These are phyloP conservation scores for Cocos nucifera DNA, from an alignment of 176 grass and related monocot species.

Conservation along the genomic window DNA sequence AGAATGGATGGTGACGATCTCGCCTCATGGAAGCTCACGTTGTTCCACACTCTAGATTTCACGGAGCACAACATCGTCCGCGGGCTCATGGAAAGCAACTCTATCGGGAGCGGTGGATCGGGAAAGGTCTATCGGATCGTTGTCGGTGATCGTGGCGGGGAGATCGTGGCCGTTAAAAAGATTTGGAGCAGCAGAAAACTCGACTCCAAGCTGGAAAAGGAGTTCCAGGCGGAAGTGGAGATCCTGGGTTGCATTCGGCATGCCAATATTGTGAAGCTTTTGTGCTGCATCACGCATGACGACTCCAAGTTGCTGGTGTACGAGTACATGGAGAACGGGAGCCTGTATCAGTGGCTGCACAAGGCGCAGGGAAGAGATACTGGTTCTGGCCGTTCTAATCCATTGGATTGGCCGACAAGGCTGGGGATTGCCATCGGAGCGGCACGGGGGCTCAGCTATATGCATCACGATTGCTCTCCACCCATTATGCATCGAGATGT, in stretches of 20 bases:
- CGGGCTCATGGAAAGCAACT: conserved; percentile 45
- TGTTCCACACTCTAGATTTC: conserved; percentile 43
- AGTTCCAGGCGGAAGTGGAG: conserved; percentile 66
- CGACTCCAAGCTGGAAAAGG: conserved; percentile 18
- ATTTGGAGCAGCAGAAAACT: conserved; percentile 38
- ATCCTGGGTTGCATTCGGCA: conserved; percentile 69
- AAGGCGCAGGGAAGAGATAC: conserved; percentile 5
- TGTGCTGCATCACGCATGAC: conserved; percentile 58
- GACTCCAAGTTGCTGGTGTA: conserved; percentile 61
- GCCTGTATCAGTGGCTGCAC: conserved; percentile 73
- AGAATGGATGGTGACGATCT: conserved; percentile 1
- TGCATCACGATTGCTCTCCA: conserved; percentile 62
- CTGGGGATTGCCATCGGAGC: conserved; percentile 45
- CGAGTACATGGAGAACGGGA: conserved; percentile 82
- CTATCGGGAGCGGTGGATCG: conserved; percentile 56
- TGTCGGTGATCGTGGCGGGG: not conserved
- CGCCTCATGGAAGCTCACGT: conserved; percentile 60
- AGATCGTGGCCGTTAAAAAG: conserved; percentile 64
- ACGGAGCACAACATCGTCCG: conserved; percentile 38
- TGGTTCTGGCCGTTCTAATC: conserved; percentile 9
- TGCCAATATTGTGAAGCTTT: conserved; percentile 77
- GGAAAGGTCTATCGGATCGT: conserved; percentile 66
- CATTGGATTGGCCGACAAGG: conserved; percentile 60
- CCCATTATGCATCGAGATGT: conserved; percentile 68
- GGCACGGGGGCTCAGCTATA: conserved; percentile 63